These are phyloP conservation scores for Sarocladium brachiariae DNA, from an alignment of 2,329 filamentous ascomycete species.

Conservation along the genomic window DNA sequence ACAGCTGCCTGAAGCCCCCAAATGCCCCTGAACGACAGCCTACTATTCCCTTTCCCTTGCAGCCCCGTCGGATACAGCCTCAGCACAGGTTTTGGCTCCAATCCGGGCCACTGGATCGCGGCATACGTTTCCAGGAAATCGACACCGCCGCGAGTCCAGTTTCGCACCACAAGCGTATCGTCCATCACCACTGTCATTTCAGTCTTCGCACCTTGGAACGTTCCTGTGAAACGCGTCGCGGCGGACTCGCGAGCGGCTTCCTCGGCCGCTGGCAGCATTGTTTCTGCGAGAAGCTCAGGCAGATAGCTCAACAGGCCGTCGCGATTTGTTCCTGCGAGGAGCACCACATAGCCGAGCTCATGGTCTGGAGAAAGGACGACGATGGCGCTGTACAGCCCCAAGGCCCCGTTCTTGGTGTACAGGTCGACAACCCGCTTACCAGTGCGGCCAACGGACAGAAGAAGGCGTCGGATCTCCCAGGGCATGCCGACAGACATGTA, in stretches of 20 bases:
- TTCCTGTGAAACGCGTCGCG: constrained; percentile 13
- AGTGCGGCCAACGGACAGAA: constrained; percentile 13
- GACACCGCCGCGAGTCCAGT: background rate
- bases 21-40: background rate
- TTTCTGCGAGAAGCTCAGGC: constrained; percentile 13
- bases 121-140: background rate
- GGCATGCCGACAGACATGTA: constrained; percentile 14
- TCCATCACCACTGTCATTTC: background rate
- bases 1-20: background rate
- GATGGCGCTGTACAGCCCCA: constrained; percentile 19
- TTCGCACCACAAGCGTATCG: background rate
- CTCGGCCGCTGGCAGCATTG: constrained; percentile 17
- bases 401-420: constrained; percentile 20
- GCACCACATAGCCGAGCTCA: constrained; percentile 19
- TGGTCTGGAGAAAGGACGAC: constrained; percentile 18
- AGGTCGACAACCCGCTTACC: constrained; percentile 23
- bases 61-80: background rate
- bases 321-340: constrained; percentile 19
- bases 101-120: background rate
- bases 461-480: constrained; percentile 17
- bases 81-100: background rate
- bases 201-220: constrained; percentile 8
- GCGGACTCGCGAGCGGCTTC: constrained; percentile 16
- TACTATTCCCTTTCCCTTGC: background rate
- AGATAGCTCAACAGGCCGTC: constrained; percentile 14